Base-by-base conservation (phyloP, 2,329 filamentous ascomycete species). In the Ambrosiella cleistominuta region DNA sequence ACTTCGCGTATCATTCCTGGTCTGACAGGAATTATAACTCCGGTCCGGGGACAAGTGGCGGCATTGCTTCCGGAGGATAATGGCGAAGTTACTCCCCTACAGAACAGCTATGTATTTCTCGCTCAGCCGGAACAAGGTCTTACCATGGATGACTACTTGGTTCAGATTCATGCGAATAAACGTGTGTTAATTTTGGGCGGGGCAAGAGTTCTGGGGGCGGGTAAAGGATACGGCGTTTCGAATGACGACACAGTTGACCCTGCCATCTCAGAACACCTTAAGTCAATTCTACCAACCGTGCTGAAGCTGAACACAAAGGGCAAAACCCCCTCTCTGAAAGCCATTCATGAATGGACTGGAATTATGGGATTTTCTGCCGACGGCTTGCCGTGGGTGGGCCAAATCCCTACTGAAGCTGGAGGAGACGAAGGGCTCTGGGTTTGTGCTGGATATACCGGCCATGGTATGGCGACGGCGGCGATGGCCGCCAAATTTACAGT, bases 331-430 rank as follows among this genome's bases (percentile, higher is more conserved):
- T 66, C 74, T 50, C 68, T 86, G 17, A 65, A 70, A 19, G 74
- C 77, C 8, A 69, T 76, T 37, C 79, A 77, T 66, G 80, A 86
- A 66, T 91, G 86, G 86, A 86, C 83, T 1, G 86, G 86, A 0
- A 85, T 89, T 63, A 90, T 89, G 86, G 86, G 83, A 0, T 89
- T 81, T 68, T 81, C 79, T 37, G 71, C 80, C 6, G 86, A 90
- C 66, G 71, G 75, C 0, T 68, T 76, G 55, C 85, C 86, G 0
- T 89, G 82, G 81, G 82, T 90, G 1, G 86, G 86, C 0, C 68
- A 70, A 8, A 77, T 89, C n/a, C 81, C 82, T 0, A 69, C 69
- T 40, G 64, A 66, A 5, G 63, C 76, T 27, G 69, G 76, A 4
- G 79, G 75, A n/a, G 53, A 53, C 36, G n/a, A 8, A 66, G 81